These are phyloP conservation scores for Phytophthora hybrid DNA, from an alignment of 352 stramenopile species.

Conservation along the genomic window DNA sequence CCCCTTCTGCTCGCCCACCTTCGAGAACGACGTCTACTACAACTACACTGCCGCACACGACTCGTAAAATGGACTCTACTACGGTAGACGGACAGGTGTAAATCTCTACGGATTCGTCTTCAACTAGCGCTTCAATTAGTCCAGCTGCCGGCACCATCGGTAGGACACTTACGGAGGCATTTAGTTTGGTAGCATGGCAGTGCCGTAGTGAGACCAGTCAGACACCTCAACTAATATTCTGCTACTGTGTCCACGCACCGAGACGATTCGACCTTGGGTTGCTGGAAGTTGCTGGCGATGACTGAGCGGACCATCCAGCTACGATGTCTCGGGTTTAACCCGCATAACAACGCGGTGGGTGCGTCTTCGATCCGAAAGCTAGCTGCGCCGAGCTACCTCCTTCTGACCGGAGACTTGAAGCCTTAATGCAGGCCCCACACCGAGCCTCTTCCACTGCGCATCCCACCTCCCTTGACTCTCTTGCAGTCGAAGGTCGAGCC, in stretches of 20 bases:
- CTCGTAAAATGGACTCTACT: background rate
- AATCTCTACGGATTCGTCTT: background rate
- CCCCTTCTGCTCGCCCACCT: constrained; percentile 26
- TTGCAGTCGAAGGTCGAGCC: constrained; percentile 16
- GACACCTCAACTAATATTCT: background rate
- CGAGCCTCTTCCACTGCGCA: constrained; percentile 23
- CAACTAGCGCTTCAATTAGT: background rate
- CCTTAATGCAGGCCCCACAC: background rate
- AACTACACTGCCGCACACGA: constrained; percentile 34
- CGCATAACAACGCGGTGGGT: constrained; percentile 8
- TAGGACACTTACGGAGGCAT: background rate
- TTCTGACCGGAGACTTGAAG: constrained; percentile 9
- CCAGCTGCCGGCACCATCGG: background rate
- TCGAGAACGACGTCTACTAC: constrained; percentile 31
- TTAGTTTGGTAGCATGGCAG: background rate
- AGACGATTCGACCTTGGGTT: constrained; percentile 6
- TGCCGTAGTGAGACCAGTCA: background rate
- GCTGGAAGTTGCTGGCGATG: constrained; percentile 21
- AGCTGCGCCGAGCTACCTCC: background rate
- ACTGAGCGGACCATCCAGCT: background rate
- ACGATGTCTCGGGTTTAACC: constrained; percentile 1
- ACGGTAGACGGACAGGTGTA: background rate
- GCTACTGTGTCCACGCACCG: background rate
- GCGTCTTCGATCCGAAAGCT: constrained; percentile 7
- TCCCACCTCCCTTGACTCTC: constrained; percentile 30